These are phyloP conservation scores for Tulasnella calospora DNA, from an alignment of 768 basidiomycete species.

Conservation along the genomic window DNA sequence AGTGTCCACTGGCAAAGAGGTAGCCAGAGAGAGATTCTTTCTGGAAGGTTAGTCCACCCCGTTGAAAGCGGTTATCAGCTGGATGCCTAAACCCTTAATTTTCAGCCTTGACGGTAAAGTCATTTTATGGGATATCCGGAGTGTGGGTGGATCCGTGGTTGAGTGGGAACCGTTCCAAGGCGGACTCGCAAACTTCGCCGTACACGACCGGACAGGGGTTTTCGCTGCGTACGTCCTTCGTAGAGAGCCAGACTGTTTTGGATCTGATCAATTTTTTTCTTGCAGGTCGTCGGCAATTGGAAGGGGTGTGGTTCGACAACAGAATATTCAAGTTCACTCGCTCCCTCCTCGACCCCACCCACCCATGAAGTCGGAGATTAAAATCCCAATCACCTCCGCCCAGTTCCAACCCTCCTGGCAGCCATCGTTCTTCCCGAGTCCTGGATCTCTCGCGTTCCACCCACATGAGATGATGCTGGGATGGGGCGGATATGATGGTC, in stretches of 20 bases:
- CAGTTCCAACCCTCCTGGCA: slow-evolving; percentile 51
- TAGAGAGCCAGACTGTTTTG: not conserved
- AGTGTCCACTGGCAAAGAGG: slow-evolving; percentile 81
- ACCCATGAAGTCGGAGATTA: slow-evolving; percentile 24
- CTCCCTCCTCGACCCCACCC: slow-evolving; percentile 40
- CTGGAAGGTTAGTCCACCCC: slow-evolving; percentile 62
- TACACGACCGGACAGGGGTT: slow-evolving; percentile 75
- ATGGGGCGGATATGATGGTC: slow-evolving; percentile 67
- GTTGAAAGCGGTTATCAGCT: not conserved
- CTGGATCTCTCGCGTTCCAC: slow-evolving; percentile 70
- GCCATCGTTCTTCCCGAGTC: slow-evolving; percentile 46
- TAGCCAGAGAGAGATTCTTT: slow-evolving; percentile 63
- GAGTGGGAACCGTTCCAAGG: slow-evolving; percentile 61
- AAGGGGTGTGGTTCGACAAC: slow-evolving; percentile 58
- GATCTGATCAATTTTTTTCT: not conserved
- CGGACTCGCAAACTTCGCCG: slow-evolving; percentile 80
- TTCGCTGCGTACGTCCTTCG: slow-evolving; percentile 70
- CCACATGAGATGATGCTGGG: slow-evolving; percentile 82
- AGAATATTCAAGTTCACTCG: slow-evolving; percentile 58
- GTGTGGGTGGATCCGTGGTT: slow-evolving; percentile 51
- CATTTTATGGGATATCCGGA: slow-evolving; percentile 85
- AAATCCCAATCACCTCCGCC: slow-evolving; percentile 27
- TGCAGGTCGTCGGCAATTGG: slow-evolving; percentile 57
- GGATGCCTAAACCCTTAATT: slow-evolving; percentile 9
- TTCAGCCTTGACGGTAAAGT: slow-evolving; percentile 81